Conservation (phyloP, 129 eudicot genomes). For the Calendula officinalis region DNA sequence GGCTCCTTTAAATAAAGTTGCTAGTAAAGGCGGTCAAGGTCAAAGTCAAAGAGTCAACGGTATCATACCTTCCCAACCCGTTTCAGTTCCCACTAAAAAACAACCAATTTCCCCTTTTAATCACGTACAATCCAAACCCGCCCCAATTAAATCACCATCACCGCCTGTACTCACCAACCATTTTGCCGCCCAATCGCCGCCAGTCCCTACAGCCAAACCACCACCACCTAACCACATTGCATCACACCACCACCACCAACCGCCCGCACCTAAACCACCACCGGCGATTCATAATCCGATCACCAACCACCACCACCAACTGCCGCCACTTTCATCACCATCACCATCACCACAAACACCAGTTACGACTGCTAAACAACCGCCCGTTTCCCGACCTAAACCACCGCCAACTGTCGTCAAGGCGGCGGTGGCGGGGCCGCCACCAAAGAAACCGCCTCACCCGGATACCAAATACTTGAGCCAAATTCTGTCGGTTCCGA, state of each 20-base stretch:
- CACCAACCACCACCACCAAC: constrained; percentile 12
- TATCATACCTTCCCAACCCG: constrained; percentile 31
- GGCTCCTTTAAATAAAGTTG: constrained; percentile 24
- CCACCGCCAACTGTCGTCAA: constrained; percentile 34
- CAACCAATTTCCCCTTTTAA: constrained; percentile 18
- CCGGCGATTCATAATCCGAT: constrained; percentile 8
- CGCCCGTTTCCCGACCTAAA: constrained; percentile 20
- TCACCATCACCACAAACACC: constrained; percentile 24
- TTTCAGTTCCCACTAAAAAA: constrained; percentile 25
- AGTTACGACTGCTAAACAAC: constrained; percentile 13
- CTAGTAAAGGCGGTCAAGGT: constrained; percentile 19
- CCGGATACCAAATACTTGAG: constrained; percentile 65
- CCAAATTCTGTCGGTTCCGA: constrained; percentile 50
- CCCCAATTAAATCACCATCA: constrained; percentile 32
- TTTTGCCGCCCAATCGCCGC: constrained; percentile 18
- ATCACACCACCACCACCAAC: constrained; percentile 19
- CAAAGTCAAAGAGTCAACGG: constrained; percentile 40
- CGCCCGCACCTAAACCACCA: constrained; percentile 8
- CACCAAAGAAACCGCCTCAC: constrained; percentile 47
- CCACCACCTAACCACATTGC: constrained; percentile 25
- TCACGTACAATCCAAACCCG: constrained; percentile 23
- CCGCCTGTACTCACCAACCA: constrained; percentile 28
- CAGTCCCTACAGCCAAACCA: constrained; percentile 7
- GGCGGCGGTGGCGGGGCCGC: constrained; percentile 19
- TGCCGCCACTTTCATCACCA: constrained; percentile 22